Percentiles rank a stretch among this genome's conserved stretches.
These are phyloP conservation scores for Sugiyamaella mastotermitis DNA, from an alignment of 805 yeast species.

Conservation along the genomic window DNA sequence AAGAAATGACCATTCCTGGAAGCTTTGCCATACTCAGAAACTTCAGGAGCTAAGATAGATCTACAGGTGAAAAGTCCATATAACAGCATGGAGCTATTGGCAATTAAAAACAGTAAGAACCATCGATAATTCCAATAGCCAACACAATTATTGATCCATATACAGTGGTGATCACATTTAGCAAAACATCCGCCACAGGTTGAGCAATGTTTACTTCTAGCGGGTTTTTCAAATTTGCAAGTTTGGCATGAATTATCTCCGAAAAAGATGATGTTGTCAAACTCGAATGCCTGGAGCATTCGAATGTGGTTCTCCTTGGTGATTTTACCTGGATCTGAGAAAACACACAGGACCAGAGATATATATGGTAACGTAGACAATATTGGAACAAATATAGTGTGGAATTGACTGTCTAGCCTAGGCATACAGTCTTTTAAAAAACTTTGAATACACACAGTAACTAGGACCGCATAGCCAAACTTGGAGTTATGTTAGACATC, in stretches of 20 bases:
- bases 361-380: conserved; percentile 22
- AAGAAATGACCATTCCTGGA: no score
- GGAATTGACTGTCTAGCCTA: conserved; percentile 5
- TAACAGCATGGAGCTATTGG: conserved; percentile 40
- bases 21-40: no score
- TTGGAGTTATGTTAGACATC: no score
- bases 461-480: conserved; percentile 18
- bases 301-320: conserved; percentile 23
- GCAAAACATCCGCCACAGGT: conserved; percentile 43
- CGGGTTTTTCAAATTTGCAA: conserved; percentile 45
- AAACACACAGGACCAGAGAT: conserved; percentile 24
- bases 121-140: conserved; percentile 56
- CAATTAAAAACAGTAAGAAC: conserved; percentile 50
- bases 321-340: conserved; percentile 36
- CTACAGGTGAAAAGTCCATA: conserved; percentile 34
- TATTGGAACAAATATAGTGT: conserved; percentile 14
- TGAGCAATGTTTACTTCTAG: conserved; percentile 57
- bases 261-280: conserved; percentile 51
- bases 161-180: conserved; percentile 54
- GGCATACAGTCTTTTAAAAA: conserved; percentile 15
- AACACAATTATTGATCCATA: conserved; percentile 58
- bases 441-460: conserved; percentile 13
- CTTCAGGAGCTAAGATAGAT: neutral
- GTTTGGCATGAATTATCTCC: conserved; percentile 42
- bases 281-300: conserved; percentile 27